These are phyloP conservation scores for Trichosporon sp. DNA, from an alignment of 1,284 basidiomycete species.

Conservation along the genomic window DNA sequence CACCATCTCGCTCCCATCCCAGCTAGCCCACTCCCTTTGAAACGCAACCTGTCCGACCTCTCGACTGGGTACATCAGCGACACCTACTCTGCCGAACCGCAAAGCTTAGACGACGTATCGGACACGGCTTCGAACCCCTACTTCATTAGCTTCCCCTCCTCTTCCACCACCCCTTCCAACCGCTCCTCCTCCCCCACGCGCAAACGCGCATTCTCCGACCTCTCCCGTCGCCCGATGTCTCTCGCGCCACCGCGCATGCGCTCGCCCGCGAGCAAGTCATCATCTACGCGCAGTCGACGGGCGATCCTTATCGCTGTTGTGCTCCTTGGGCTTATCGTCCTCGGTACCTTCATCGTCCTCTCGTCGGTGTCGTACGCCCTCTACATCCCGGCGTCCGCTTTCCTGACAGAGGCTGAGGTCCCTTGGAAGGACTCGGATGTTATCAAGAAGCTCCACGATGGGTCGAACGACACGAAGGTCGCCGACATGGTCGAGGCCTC, in stretches of 20 bases:
- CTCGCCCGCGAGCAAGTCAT: constrained; percentile 8
- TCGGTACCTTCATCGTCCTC: constrained; percentile 89
- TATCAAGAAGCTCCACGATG: constrained; percentile 36
- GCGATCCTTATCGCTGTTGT: constrained; percentile 68
- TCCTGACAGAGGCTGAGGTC: constrained; percentile 77
- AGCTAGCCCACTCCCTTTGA: background rate
- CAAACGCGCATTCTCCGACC: constrained; percentile 14
- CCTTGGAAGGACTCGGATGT: constrained; percentile 59
- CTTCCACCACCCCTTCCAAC: background rate
- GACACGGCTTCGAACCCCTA: background rate
- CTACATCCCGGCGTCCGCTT: constrained; percentile 74
- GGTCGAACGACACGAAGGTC: background rate
- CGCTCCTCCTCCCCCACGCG: background rate
- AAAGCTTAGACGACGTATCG: background rate
- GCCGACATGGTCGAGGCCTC: constrained; percentile 16
- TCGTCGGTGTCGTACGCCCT: constrained; percentile 89
- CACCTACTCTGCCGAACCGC: background rate
- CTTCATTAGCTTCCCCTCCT: background rate
- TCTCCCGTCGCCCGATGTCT: constrained; percentile 14
- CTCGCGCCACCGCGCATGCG: constrained; percentile 17
- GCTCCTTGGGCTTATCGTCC: constrained; percentile 78
- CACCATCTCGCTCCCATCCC: background rate
- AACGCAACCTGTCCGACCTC: constrained; percentile 14
- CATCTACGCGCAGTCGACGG: constrained; percentile 11
- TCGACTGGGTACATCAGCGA: constrained; percentile 11